phyloP scores from a whole-genome alignment of 2,329 filamentous ascomycete genomes.

The Beauveria scarabaeidicola region DNA sequence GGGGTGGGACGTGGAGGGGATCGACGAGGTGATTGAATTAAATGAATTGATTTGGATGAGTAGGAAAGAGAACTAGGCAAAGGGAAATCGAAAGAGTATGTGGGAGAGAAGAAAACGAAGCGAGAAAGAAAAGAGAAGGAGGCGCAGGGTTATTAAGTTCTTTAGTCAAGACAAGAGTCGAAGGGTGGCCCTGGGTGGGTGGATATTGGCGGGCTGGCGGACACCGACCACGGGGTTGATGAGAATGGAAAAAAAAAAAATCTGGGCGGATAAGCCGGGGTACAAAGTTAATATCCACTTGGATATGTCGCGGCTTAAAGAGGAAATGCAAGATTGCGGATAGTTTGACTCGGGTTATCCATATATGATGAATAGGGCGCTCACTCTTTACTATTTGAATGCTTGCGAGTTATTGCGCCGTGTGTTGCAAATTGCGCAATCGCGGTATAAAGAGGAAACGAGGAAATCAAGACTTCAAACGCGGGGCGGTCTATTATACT shows the following conservation, averaged over 20 bases:
- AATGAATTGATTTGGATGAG: background rate
- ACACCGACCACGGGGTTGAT: background rate
- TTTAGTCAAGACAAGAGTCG: background rate
- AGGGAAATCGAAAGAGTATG: background rate
- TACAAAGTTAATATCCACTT: background rate
- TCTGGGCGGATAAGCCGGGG: background rate
- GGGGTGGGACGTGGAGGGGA: background rate
- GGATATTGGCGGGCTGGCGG: conserved; percentile 1
- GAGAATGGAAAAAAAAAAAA: background rate
- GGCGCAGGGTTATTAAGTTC: background rate
- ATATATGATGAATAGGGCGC: background rate
- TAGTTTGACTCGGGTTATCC: background rate
- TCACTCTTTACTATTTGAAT: too few relatives aligned
- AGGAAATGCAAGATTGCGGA: background rate
- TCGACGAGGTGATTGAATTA: background rate
- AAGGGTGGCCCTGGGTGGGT: background rate
- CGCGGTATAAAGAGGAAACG: too few relatives aligned
- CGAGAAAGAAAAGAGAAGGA: background rate
- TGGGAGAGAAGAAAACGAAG: background rate
- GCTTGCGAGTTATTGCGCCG: too few relatives aligned
- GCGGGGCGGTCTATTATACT: background rate
- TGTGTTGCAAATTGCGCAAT: too few relatives aligned
- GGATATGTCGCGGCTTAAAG: conserved; percentile 5
- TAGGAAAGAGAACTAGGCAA: background rate
- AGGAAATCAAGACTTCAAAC: too few relatives aligned